These are phyloP conservation scores for Daldinia loculata DNA, from an alignment of 495 filamentous ascomycete genomes.

Conservation along the genomic window DNA sequence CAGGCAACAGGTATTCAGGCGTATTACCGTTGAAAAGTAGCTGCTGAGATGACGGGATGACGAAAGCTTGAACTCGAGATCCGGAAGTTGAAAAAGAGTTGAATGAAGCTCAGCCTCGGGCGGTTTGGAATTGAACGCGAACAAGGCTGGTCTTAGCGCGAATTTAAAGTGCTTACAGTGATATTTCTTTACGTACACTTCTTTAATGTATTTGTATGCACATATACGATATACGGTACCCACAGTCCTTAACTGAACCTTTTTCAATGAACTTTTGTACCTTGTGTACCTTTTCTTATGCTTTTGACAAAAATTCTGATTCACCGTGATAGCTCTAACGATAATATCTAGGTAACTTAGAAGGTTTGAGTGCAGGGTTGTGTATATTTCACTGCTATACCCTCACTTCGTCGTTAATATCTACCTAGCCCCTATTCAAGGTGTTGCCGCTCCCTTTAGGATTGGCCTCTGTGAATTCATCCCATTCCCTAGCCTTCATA, in stretches of 20 bases:
- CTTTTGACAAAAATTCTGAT: not conserved
- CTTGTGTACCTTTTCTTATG: not conserved
- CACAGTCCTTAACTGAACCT: not conserved
- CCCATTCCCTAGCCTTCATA: conserved; percentile 93
- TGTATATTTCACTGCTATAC: not conserved
- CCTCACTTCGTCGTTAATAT: not conserved
- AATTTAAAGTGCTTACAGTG: not conserved
- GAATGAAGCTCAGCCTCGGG: conserved; percentile 12
- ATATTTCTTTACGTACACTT: not conserved
- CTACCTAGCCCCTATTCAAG: conserved; percentile 74
- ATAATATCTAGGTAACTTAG: not conserved
- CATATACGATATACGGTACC: not conserved
- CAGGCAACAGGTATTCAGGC: not conserved
- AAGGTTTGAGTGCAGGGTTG: not conserved
- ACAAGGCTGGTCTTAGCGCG: not conserved
- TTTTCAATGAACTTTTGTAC: not conserved
- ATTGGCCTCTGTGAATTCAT: conserved; percentile 92
- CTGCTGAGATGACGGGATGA: not conserved
- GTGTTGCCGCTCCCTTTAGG: conserved; percentile 88
- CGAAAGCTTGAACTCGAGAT: not conserved
- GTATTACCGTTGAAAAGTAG: conserved; percentile 8
- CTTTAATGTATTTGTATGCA: not conserved
- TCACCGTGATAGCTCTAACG: not conserved
- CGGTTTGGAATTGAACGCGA: not conserved
- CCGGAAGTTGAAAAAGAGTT: conserved; percentile 9